Conservation (phyloP, 1,284 basidiomycete genomes). For the Cystobasidiaceae sp. region DNA sequence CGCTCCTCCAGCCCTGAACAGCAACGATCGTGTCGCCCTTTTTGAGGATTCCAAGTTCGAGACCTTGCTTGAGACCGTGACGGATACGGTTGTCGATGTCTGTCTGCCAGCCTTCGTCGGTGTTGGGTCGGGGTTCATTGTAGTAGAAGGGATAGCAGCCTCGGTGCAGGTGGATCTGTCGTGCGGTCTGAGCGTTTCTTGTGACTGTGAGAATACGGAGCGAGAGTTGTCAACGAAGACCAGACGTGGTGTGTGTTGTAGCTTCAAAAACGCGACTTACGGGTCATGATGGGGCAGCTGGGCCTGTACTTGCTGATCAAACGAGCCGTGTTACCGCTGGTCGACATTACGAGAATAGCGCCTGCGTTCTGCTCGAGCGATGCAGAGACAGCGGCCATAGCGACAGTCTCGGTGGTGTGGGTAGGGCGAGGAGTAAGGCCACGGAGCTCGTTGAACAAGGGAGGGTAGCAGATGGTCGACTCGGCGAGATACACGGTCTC, state of each 20-base stretch:
- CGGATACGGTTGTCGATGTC: conserved; percentile 92
- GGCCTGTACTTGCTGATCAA: conserved; percentile 97
- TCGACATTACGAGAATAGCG: conserved; percentile 93
- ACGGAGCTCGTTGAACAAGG: conserved; percentile 82
- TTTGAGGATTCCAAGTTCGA: conserved; percentile 80
- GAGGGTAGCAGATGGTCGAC: conserved; percentile 84
- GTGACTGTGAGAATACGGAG: conserved; percentile 62
- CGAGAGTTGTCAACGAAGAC: conserved; percentile 14
- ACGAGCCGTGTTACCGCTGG: conserved; percentile 86
- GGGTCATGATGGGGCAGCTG: conserved; percentile 85
- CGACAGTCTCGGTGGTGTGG: conserved; percentile 86
- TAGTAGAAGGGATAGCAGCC: conserved; percentile 98
- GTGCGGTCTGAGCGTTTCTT: conserved; percentile 88
- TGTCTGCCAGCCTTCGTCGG: conserved; percentile 88
- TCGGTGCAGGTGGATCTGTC: conserved; percentile 94
- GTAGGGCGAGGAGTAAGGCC: conserved; percentile 75
- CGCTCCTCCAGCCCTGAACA: conserved; percentile 98
- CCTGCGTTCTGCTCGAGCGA: conserved; percentile 89
- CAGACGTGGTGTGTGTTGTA: not conserved
- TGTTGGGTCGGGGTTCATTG: conserved; percentile 81
- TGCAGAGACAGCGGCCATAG: conserved; percentile 87
- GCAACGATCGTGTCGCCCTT: conserved; percentile 88
- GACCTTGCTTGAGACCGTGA: conserved; percentile 83
- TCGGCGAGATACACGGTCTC: conserved; percentile 95
- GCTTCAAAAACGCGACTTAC: conserved; percentile 50